Evolutionary conservation across 2,329 filamentous ascomycete genomes (phyloP).

Genomic region (Fusarium proliferatum): DNA sequence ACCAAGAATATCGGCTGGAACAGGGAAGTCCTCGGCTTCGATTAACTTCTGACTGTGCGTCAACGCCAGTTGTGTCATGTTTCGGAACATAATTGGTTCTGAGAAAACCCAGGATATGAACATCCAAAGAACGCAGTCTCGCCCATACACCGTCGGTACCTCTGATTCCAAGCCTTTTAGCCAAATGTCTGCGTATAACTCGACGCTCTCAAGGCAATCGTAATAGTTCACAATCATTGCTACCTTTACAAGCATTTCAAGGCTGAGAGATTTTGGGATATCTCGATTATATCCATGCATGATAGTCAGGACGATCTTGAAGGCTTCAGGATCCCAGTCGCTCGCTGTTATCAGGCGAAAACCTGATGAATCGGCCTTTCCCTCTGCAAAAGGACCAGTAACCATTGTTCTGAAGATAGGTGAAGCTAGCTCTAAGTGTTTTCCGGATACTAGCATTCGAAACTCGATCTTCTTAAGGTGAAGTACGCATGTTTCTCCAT

Average conservation of each 20-base stretch:
- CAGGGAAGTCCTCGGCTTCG: not conserved
- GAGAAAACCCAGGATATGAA: constrained; percentile 35
- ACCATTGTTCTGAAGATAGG: constrained; percentile 12
- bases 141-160: not conserved
- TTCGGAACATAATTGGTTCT: not conserved
- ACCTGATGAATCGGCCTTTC: rapidly evolving
- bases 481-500: not conserved
- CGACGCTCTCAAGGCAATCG: constrained; percentile 35
- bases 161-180: not conserved
- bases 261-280: constrained; percentile 24
- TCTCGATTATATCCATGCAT: constrained; percentile 39
- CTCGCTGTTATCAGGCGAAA: not conserved
- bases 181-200: constrained; percentile 19
- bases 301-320: constrained; percentile 39
- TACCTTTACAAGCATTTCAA: constrained; percentile 41
- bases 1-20: constrained; percentile 1
- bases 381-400: not conserved
- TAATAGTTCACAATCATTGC: constrained; percentile 44
- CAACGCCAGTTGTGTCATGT: constrained; percentile 14
- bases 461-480: not conserved
- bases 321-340: constrained; percentile 42
- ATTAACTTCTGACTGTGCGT: constrained; percentile 12
- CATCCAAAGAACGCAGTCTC: constrained; percentile 11
- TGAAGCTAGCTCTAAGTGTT: constrained; percentile 6
- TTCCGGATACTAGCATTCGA: constrained; percentile 2